These are phyloP conservation scores for Fusarium camptoceras DNA, from an alignment of 2,329 filamentous ascomycete genomes.

Conservation along the genomic window DNA sequence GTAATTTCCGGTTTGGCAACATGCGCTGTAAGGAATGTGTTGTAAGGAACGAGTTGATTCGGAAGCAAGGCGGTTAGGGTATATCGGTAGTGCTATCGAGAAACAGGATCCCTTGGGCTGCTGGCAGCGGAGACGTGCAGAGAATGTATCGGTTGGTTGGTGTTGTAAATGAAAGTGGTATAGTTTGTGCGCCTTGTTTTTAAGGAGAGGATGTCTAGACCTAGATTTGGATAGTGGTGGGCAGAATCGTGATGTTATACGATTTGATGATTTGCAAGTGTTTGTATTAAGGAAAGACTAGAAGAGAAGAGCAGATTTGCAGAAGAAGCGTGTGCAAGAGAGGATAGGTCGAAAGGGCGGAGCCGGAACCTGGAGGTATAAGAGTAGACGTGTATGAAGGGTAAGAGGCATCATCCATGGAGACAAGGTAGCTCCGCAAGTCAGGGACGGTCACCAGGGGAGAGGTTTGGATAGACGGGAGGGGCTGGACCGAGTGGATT, in stretches of 20 bases:
- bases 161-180: constrained; percentile 42
- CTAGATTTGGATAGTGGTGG: constrained; percentile 25
- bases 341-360: constrained; percentile 42
- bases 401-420: constrained; percentile 49
- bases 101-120: constrained; percentile 35
- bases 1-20: constrained; percentile 48
- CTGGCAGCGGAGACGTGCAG: constrained; percentile 25
- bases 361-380: constrained; percentile 49
- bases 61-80: constrained; percentile 36
- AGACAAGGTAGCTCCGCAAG: constrained; percentile 41
- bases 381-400: constrained; percentile 46
- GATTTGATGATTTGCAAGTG: constrained; percentile 36
- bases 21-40: constrained; percentile 43
- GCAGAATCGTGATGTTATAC: constrained; percentile 43
- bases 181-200: constrained; percentile 40
- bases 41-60: constrained; percentile 43
- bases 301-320: constrained; percentile 41
- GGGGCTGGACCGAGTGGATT: constrained; percentile 44
- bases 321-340: constrained; percentile 38
- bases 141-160: constrained; percentile 27
- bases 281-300: constrained; percentile 47
- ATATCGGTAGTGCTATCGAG: constrained; percentile 36
- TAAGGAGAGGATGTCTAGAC: constrained; percentile 32
- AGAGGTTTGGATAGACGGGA: constrained; percentile 45
- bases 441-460: constrained; percentile 44